Evolutionary conservation across 2,329 filamentous ascomycete species (phyloP).

Genomic region (Macrophomina phaseolina): DNA sequence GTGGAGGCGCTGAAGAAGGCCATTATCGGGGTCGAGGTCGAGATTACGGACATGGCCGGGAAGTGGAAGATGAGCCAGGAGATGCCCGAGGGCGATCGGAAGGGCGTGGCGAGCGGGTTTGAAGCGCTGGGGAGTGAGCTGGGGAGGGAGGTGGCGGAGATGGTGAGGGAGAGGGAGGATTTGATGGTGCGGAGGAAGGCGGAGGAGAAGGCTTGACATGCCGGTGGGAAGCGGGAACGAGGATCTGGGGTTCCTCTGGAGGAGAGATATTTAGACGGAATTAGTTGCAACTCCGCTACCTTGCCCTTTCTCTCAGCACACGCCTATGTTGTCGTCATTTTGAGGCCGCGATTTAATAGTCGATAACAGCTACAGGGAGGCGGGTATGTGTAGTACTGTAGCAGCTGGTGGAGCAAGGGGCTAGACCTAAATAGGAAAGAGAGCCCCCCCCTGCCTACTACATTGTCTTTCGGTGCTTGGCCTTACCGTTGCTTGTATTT

Average conservation of each 20-base stretch:
- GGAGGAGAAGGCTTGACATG: neutral
- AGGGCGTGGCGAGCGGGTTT: neutral
- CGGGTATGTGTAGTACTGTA: too few species aligned
- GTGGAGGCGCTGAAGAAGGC: slow-evolving; percentile 63
- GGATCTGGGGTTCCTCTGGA: neutral
- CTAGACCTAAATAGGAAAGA: too few species aligned
- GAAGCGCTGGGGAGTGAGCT: neutral
- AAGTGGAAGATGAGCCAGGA: slow-evolving; percentile 36
- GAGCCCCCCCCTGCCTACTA: too few species aligned
- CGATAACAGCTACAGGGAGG: too few species aligned
- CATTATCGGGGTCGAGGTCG: slow-evolving; percentile 56
- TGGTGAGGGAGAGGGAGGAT: neutral
- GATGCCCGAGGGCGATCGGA: slow-evolving; percentile 8
- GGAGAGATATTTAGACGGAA: too few species aligned
- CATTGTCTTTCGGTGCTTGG: too few species aligned
- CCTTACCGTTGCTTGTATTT: too few species aligned
- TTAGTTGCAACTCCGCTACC: too few species aligned
- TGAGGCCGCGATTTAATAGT: too few species aligned
- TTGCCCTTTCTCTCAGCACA: too few species aligned
- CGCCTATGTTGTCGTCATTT: too few species aligned
- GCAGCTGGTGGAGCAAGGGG: too few species aligned
- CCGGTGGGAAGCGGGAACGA: neutral
- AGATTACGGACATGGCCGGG: slow-evolving; percentile 35
- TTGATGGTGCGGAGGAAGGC: neutral
- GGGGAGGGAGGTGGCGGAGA: neutral